Base-by-base conservation (phyloP, 257 asterid genomes). In the Anisodus tanguticus region DNA sequence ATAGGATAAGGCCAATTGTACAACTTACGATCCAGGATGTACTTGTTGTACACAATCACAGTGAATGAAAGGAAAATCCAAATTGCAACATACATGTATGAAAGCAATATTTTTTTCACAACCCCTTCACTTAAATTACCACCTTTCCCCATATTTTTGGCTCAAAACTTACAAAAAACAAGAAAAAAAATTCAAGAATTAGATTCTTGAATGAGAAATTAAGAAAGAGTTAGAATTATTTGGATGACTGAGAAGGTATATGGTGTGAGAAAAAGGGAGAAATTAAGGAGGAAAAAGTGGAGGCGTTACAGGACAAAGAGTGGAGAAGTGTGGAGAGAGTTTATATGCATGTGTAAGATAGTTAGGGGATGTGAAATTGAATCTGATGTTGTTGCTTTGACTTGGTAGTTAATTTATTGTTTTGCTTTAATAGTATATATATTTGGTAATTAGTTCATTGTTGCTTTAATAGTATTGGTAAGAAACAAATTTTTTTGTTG, bases 1-100 rank as follows among this genome's bases (percentile, higher is more conserved):
- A 92, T 89, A 8, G 94, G 97, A 85, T 88, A 92, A 49, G 94
- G 94, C 97, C 97, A 91, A 43, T 92, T 90, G 87, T 92, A 92
- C 92, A 92, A 86, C 88, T 92, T 92, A n/a, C 93, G 92, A 86
- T 91, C 94, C 55, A 91, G 84, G 59, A 92, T 92, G 89, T 88
- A 92, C 90, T 92, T 91, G 93, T 92, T 92, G 94, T 92, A 91
- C 79, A 92, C 91, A 83, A 92, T 91, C 74, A 92, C 96, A 39
- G 91, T 88, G 91, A 91, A 92, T 3, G 94, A 92, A n/a, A 92
- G 89, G 86, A 90, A 88, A 83, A 92, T 92, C 96, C 96, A 91
- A 62, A 90, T 87, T 76, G 91, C 85, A 2, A 92, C 94, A 62
- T 92, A 92, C 55, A 93, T 86, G 87, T 92, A 91, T 68, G 96